phyloP scores from a whole-genome alignment of 495 filamentous ascomycete genomes.

The Xylaria intraflava region DNA sequence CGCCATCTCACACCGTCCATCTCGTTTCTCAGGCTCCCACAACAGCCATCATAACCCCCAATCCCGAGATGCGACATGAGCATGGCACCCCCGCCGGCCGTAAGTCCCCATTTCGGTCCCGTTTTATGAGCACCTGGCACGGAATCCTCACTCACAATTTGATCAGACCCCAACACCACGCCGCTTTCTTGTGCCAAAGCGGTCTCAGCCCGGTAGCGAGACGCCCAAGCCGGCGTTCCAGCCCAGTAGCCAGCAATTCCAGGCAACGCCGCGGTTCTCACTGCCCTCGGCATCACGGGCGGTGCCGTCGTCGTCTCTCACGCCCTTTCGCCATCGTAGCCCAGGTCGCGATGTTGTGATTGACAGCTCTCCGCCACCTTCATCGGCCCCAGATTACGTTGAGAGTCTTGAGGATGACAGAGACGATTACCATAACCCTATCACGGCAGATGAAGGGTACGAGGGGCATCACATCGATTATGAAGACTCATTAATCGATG shows the following conservation, averaged over 20 bases:
- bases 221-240: slow-evolving; percentile 23
- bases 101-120: slow-evolving; percentile 12
- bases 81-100: slow-evolving; percentile 24
- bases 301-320: slow-evolving; percentile 18
- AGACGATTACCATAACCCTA: background rate
- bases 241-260: slow-evolving; percentile 28
- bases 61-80: background rate
- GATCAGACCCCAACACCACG: slow-evolving; percentile 36
- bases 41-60: background rate
- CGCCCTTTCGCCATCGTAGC: slow-evolving; percentile 16
- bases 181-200: slow-evolving; percentile 36
- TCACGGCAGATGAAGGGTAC: background rate
- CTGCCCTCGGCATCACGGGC: slow-evolving; percentile 21
- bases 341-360: slow-evolving; percentile 15
- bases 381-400: background rate
- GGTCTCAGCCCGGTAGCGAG: slow-evolving; percentile 28
- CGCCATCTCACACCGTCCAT: background rate
- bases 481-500: slow-evolving; percentile 11
- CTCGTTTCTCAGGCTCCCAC: background rate
- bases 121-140: no score
- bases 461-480: slow-evolving; percentile 19
- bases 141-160: background rate
- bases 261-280: slow-evolving; percentile 36
- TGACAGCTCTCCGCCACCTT: slow-evolving; percentile 20
- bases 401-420: background rate